Evolutionary conservation across 805 yeast genomes (phyloP).

Genomic region (Sugiyamaella boreocaroliniensis): DNA sequence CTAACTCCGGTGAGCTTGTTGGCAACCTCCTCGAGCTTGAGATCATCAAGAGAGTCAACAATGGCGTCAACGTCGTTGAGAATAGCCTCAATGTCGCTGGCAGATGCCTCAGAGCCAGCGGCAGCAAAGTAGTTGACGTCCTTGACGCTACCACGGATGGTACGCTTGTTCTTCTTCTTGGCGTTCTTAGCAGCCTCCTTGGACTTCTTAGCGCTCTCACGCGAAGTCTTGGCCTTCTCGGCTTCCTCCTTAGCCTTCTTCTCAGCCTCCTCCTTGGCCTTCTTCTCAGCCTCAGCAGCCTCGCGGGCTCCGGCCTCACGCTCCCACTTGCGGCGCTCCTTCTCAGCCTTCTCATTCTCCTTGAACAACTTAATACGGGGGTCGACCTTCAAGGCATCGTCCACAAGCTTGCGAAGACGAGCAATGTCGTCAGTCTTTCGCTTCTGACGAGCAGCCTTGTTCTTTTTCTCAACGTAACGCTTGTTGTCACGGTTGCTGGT

Average conservation of each 20-base stretch:
- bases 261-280: constrained; percentile 83
- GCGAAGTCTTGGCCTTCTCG: constrained; percentile 53
- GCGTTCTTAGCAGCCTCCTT: constrained; percentile 87
- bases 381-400: constrained; percentile 82
- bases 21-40: constrained; percentile 69
- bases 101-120: constrained; percentile 58
- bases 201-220: constrained; percentile 83
- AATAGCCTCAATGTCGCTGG: constrained; percentile 46
- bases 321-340: constrained; percentile 95
- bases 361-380: constrained; percentile 93
- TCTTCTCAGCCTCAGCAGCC: constrained; percentile 88
- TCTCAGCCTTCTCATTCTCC: constrained; percentile 89
- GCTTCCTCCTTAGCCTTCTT: constrained; percentile 70
- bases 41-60: constrained; percentile 74
- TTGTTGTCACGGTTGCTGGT: constrained; percentile 98
- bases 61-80: constrained; percentile 67
- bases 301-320: constrained; percentile 95
- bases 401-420: constrained; percentile 77
- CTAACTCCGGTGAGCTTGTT: constrained; percentile 49
- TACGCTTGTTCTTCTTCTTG: constrained; percentile 94
- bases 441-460: constrained; percentile 93
- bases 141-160: constrained; percentile 73
- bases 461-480: constrained; percentile 96
- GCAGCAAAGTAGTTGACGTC: constrained; percentile 75
- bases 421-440: constrained; percentile 95